Evolutionary conservation across 2,329 filamentous ascomycete species (phyloP), one percentile per base, ranked within the genome.

Genomic region (Alternaria hordeiaustralica): DNA sequence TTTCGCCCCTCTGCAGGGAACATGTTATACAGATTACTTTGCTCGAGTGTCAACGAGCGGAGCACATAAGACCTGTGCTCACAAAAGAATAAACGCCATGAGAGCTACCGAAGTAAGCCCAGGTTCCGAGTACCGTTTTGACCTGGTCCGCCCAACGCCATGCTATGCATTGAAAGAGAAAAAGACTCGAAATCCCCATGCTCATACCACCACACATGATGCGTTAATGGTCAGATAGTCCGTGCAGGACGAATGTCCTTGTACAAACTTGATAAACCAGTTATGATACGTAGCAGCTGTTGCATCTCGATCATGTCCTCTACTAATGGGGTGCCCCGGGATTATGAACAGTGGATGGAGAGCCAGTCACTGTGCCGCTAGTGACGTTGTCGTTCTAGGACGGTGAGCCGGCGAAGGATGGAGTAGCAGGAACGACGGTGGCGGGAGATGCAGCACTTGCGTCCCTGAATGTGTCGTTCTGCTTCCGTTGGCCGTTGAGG

Each of bases 401-500:
- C 18, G 60, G 60, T 8, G 60, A 62, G 21, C 64, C 68, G 5
- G 68, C 68, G 36, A 70, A 70, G 20, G 64, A 65, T 15, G 68
- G 62, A 2, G 68, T 70, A 43, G 68, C 58, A 20, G 64, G 58
- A 20, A 61, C 55, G 23, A 59, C 53, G 2, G 61, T 63, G 28
- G 44, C 64, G 10, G 76, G 76, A 26, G 72, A 74, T 11, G 75
- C 73, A 50, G 75, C 74, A 44, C 65, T 70, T 8, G 76, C 75
- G 63, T 79, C 77, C 47, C 73, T 72, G 64, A 80, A 80, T 1
- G 76, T 78, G 55, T 80, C 78, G 64, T 75, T 79, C 68, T 78
- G 75, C 61, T 77, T 79, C 66, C 75, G 78, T 61, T 74, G 72
- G 55, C 78, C 78, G 50, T 80, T 80, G 60, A 80, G 77, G 45